Evolutionary conservation across 371 early-diverging fungal species (phyloP).

Genomic region (Apophysomyces elegans): DNA sequence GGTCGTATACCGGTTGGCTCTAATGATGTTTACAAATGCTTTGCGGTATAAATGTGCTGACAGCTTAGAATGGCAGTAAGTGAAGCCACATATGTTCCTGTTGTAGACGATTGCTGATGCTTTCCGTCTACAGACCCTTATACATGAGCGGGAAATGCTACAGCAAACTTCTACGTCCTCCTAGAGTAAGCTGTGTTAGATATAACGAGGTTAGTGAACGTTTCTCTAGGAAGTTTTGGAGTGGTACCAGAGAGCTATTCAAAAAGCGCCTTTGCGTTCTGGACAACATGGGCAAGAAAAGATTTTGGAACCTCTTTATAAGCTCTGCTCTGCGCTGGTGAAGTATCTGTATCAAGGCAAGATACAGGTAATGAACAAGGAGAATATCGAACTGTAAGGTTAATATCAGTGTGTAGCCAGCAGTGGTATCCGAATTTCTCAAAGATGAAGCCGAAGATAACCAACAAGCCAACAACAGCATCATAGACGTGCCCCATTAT

Average conservation of each 20-base stretch:
- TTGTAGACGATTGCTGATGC: neutral
- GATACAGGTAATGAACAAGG: conserved; percentile 41
- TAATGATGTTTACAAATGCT: conserved; percentile 39
- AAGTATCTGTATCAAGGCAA: conserved; percentile 54
- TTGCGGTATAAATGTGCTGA: conserved; percentile 38
- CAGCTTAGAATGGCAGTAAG: conserved; percentile 49
- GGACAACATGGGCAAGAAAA: conserved; percentile 60
- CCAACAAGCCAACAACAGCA: neutral
- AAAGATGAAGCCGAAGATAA: neutral
- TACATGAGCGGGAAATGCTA: conserved; percentile 69
- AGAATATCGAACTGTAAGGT: neutral
- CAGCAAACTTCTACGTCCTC: conserved; percentile 54
- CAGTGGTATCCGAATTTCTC: conserved; percentile 11
- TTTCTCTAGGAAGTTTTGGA: conserved; percentile 42
- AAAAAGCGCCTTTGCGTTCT: conserved; percentile 39
- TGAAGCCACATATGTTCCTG: conserved; percentile 1
- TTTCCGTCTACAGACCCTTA: conserved; percentile 41
- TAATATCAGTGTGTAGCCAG: neutral
- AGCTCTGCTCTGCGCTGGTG: conserved; percentile 56
- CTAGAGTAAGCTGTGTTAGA: conserved; percentile 28
- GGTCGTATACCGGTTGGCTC: conserved; percentile 52
- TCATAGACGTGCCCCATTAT: neutral
- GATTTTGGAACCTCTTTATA: conserved; percentile 63
- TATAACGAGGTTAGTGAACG: neutral
- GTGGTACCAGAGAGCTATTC: conserved; percentile 49